Percentiles rank a stretch among this genome's conserved stretches.
Evolutionary conservation across 2,329 filamentous ascomycete species (phyloP).

Genomic region (Penicillium thymicola): DNA sequence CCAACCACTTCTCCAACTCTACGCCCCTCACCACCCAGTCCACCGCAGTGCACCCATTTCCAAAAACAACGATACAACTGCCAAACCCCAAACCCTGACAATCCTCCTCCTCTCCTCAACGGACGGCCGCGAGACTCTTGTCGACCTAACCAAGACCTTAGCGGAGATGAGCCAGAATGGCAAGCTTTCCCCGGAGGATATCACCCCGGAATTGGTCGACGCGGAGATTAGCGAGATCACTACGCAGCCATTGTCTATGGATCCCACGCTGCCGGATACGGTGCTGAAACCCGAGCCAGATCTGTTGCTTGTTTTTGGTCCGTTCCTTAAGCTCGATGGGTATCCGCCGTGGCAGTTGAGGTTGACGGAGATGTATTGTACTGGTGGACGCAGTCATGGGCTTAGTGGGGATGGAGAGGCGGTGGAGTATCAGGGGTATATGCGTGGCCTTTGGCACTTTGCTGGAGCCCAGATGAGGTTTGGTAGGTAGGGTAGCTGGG

Average conservation of each 20-base stretch:
- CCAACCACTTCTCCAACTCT: conserved; percentile 68
- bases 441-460: conserved; percentile 78
- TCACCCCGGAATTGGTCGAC: conserved; percentile 81
- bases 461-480: conserved; percentile 85
- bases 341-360: conserved; percentile 97
- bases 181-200: conserved; percentile 77
- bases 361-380: conserved; percentile 85
- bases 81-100: conserved; percentile 39
- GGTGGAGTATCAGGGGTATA: conserved; percentile 91
- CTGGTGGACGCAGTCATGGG: conserved; percentile 42
- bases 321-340: conserved; percentile 76
- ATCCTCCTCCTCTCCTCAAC: conserved; percentile 80
- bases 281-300: conserved; percentile 82
- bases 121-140: conserved; percentile 88
- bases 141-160: conserved; percentile 91
- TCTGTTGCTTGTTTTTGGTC: conserved; percentile 80
- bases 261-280: conserved; percentile 3
- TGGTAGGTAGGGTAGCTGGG: conserved; percentile 51
- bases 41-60: conserved; percentile 28
- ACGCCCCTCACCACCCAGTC: conserved; percentile 65
- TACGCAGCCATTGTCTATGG: conserved; percentile 27
- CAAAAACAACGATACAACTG: conserved; percentile 12
- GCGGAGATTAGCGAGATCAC: conserved; percentile 70
- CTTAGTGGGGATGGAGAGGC: conserved; percentile 39
- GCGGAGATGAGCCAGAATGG: conserved; percentile 90